Conservation (phyloP, 1,284 basidiomycete species). For the Anthracocystis walkeri region DNA sequence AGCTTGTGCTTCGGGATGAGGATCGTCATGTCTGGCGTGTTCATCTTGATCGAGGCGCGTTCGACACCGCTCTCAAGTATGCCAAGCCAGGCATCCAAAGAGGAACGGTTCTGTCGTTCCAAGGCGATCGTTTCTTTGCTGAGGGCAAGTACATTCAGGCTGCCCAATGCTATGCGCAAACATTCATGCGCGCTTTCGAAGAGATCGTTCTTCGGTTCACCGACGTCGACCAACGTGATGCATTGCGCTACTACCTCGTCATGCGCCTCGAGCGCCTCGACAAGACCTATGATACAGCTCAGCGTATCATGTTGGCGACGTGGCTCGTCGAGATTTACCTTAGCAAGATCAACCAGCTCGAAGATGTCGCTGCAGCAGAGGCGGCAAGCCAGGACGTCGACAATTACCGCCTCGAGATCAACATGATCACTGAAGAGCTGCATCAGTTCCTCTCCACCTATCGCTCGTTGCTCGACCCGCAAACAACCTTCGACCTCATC, state of each 20-base stretch:
- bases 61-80: slow-evolving; percentile 81
- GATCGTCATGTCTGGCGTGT: slow-evolving; percentile 94
- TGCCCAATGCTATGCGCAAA: slow-evolving; percentile 84
- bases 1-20: slow-evolving; percentile 87
- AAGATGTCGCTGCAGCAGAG: slow-evolving; percentile 82
- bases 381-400: slow-evolving; percentile 86
- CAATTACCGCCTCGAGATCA: slow-evolving; percentile 83
- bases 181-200: slow-evolving; percentile 82
- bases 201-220: slow-evolving; percentile 91
- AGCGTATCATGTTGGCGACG: slow-evolving; percentile 96
- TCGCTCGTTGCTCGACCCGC: slow-evolving; percentile 83
- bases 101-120: slow-evolving; percentile 83
- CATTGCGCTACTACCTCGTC: slow-evolving; percentile 88
- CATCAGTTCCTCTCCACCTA: slow-evolving; percentile 84
- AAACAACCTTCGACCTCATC: slow-evolving; percentile 90
- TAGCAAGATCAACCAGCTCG: slow-evolving; percentile 93
- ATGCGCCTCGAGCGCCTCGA: slow-evolving; percentile 84
- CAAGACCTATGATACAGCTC: slow-evolving; percentile 81
- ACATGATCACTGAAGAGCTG: slow-evolving; percentile 90
- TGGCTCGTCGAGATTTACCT: slow-evolving; percentile 99
- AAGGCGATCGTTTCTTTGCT: slow-evolving; percentile 86
- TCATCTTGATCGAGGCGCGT: slow-evolving; percentile 82
- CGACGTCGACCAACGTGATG: slow-evolving; percentile 90
- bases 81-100: slow-evolving; percentile 86
- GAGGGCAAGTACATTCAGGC: slow-evolving; percentile 88